Base-by-base conservation (phyloP, 129 eudicot species). In the Flaveria brownii region DNA sequence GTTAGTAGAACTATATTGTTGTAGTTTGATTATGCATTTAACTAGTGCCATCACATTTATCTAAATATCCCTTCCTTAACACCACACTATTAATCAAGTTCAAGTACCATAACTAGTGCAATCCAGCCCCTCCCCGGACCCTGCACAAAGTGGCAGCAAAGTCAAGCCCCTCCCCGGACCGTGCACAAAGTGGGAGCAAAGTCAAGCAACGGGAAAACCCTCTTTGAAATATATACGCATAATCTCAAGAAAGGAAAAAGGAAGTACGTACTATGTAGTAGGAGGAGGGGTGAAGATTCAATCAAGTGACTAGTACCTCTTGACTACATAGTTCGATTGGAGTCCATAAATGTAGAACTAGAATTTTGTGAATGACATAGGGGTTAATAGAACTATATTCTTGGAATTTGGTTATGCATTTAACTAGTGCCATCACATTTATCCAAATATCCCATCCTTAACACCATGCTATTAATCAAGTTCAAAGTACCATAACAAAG, bases 371-470 rank as follows among this genome's bases (percentile, higher is more conserved):
- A 50, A 50, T 3, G 56, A 15, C 17, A 50, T 50, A 20, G 22
- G 0, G 56, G 18, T 50, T 50, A n/a, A 50, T 5, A 50, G 5
- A 50, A 15, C 56, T 15, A 22, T 9, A 20, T 57, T 28, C 36
- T 57, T 22, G 33, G 33, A 43, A 25, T 26, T 49, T n/a, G 43
- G 22, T 22, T 47, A 25, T 13, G 15, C 59, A 5, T 42, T 7
- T 70, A 47, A 10, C 36, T 55, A 46, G 23, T 56, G 66, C 20
- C 51, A 71, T 72, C 67, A 72, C 41, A 72, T 55, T 55, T 17
- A 72, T 71, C 68, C 13, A 41, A 20, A 36, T 55, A 18, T 20
- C 23, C 20, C 54, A 56, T 36, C 65, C 41, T 36, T 72, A n/a
- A 73, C 50, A 72, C 51, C 65, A 20, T 55, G n/a, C 28, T 52